These are phyloP conservation scores for Closterium sp. DNA, from an alignment of 139 green algal genomes.

Conservation along the genomic window DNA sequence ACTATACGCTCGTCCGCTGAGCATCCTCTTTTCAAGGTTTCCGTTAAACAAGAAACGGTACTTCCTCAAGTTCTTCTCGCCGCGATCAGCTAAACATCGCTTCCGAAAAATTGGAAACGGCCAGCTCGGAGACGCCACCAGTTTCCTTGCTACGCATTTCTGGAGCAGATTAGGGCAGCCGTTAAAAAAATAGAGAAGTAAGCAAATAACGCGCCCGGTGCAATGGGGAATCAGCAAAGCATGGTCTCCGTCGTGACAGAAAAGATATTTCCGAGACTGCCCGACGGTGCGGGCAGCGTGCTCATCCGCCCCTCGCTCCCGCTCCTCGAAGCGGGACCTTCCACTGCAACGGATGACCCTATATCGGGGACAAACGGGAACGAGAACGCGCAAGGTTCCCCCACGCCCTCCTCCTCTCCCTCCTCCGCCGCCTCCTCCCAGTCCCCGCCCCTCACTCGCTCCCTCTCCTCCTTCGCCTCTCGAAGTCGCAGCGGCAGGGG, in stretches of 20 bases:
- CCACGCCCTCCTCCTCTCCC: background rate
- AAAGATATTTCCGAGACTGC: background rate
- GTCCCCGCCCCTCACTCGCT: background rate
- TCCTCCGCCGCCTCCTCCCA: background rate
- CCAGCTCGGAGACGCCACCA: too few relatives aligned
- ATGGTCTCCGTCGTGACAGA: background rate
- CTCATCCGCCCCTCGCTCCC: background rate
- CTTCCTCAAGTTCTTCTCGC: background rate
- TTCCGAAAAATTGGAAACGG: background rate
- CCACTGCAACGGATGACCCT: background rate
- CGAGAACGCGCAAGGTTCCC: background rate
- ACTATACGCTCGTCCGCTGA: background rate
- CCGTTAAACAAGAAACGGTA: too few relatives aligned
- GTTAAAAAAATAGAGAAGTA: too few relatives aligned
- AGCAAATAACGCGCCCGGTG: background rate
- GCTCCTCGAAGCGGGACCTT: background rate
- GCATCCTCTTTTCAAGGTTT: background rate
- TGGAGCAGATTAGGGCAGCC: background rate
- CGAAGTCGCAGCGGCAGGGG: background rate
- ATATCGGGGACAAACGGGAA: background rate
- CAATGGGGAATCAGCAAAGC: background rate
- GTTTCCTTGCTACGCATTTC: background rate
- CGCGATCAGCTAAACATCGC: background rate
- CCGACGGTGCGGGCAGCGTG: background rate
- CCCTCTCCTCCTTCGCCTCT: background rate